Conservation (phyloP, 2,329 filamentous ascomycete species). For the Microsporum audouinii region DNA sequence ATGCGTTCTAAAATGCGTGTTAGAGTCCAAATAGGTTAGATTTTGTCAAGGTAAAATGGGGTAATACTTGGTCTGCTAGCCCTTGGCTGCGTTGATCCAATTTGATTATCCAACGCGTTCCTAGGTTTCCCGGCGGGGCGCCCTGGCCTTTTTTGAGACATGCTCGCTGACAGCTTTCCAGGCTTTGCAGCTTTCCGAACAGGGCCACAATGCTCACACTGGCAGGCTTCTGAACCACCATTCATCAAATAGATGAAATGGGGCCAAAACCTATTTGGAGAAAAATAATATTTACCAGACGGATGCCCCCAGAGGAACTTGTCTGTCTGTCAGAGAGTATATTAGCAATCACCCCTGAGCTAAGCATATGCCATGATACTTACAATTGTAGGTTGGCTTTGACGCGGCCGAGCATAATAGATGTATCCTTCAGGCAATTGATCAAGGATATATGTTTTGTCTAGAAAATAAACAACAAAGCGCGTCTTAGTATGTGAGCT, state of each 20-base stretch:
- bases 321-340: conserved; percentile 33
- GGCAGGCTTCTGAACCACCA: conserved; percentile 35
- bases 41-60: too few relatives aligned
- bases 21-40: background rate
- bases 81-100: background rate
- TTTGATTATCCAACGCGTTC: background rate
- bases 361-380: conserved; percentile 12
- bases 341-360: conserved; percentile 3
- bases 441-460: conserved; percentile 39
- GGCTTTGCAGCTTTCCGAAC: background rate
- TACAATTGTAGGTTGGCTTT: conserved; percentile 25
- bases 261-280: conserved; percentile 42
- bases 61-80: background rate
- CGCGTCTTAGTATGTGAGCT: background rate
- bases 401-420: conserved; percentile 40
- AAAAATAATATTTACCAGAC: conserved; percentile 40
- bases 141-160: background rate
- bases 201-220: conserved; percentile 39
- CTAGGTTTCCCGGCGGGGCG: background rate
- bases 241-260: conserved; percentile 49
- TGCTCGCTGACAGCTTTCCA: background rate
- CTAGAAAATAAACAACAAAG: background rate
- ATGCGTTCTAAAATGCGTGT: background rate
- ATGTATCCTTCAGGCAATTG: conserved; percentile 44
- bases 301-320: conserved; percentile 50